These are phyloP conservation scores for Telfairia occidentalis DNA, from an alignment of 331 rosid genomes.

Conservation along the genomic window DNA sequence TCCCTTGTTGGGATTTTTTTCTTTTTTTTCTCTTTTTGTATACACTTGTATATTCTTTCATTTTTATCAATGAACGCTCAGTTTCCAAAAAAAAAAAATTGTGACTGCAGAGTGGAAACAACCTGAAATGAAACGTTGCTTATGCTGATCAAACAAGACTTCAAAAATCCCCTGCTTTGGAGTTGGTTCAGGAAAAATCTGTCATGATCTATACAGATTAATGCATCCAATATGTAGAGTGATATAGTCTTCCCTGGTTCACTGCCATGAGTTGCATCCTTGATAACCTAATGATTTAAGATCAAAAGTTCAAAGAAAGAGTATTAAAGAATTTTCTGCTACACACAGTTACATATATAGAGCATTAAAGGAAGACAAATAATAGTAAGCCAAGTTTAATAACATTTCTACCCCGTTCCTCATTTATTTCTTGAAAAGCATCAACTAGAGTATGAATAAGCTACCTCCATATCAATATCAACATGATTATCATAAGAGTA, in stretches of 20 bases:
- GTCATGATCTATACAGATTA: constrained; percentile 81
- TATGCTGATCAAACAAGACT: constrained; percentile 69
- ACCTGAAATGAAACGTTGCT: constrained; percentile 64
- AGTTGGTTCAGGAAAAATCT: constrained; percentile 73
- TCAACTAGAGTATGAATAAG: background rate
- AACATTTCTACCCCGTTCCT: background rate
- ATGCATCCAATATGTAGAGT: constrained; percentile 73
- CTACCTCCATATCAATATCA: background rate
- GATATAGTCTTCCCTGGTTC: constrained; percentile 90
- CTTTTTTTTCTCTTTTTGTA: no score
- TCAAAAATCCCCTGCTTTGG: constrained; percentile 83
- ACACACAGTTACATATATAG: background rate
- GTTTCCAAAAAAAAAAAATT: no score
- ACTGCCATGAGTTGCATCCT: constrained; percentile 84
- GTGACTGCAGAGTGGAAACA: background rate
- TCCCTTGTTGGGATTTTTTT: no score
- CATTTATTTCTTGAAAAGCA: background rate
- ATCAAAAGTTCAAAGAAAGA: constrained; percentile 9
- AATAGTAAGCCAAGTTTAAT: background rate
- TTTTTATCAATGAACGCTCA: no score
- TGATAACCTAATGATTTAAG: constrained; percentile 48
- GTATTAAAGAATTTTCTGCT: constrained; percentile 5
- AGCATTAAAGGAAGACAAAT: background rate
- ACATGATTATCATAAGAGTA: background rate
- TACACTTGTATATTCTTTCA: no score